phyloP scores from a whole-genome alignment of 441 rosid species.

The Pelargonium australe region DNA sequence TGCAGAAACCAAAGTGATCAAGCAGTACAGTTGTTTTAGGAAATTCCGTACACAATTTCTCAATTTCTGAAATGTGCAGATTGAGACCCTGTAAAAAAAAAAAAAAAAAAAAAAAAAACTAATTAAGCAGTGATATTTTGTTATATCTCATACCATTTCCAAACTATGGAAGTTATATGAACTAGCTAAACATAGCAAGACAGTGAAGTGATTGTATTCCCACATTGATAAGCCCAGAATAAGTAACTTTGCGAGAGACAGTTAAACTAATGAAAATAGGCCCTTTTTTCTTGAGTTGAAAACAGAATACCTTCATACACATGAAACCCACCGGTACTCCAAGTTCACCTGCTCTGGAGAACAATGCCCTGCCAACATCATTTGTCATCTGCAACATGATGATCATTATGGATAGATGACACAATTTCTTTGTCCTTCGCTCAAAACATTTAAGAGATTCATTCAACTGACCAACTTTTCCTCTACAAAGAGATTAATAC shows the following conservation, averaged over 20 bases:
- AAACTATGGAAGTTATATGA: background rate
- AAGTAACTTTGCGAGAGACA: background rate
- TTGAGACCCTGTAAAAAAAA: conserved; percentile 55
- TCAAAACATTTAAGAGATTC: background rate
- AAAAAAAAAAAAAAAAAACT: conserved; percentile 16
- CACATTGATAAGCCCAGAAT: background rate
- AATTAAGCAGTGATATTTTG: background rate
- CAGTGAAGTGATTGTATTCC: background rate
- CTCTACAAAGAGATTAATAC: conserved; percentile 26
- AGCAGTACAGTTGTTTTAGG: conserved; percentile 65
- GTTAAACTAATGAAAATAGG: background rate
- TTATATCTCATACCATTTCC: background rate
- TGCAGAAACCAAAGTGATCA: conserved; percentile 91
- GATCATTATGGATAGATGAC: background rate
- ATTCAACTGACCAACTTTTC: too few species aligned
- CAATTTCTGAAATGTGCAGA: conserved; percentile 71
- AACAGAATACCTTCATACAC: conserved; percentile 73
- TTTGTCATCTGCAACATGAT: conserved; percentile 62
- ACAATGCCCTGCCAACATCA: conserved; percentile 74
- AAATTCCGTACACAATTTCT: conserved; percentile 69
- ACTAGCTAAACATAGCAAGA: background rate
- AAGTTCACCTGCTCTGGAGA: conserved; percentile 82
- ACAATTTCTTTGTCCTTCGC: background rate
- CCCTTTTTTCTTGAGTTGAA: conserved; percentile 6
- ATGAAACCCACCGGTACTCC: conserved; percentile 86